These are phyloP conservation scores for Chlorella variabilis DNA, from an alignment of 163 green algal species.

Conservation along the genomic window DNA sequence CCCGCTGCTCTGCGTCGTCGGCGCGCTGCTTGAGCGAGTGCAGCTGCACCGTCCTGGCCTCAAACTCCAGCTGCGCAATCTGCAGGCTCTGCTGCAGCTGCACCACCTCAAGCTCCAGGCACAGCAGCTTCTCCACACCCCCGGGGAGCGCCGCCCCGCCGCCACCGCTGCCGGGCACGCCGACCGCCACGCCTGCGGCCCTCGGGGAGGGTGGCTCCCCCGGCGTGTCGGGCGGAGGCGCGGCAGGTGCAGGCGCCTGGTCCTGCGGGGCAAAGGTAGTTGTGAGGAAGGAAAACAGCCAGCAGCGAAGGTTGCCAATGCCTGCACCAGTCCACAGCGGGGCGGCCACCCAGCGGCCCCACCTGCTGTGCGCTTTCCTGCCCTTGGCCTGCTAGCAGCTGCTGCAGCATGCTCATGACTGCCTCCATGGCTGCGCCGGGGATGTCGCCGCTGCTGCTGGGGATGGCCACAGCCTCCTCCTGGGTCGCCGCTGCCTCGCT, in stretches of 20 bases:
- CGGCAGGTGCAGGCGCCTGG: too few species aligned
- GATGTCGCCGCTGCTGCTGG: background rate
- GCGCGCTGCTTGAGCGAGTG: constrained; percentile 28
- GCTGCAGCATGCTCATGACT: constrained; percentile 32
- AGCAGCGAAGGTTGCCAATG: too few species aligned
- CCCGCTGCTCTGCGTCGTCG: constrained; percentile 20
- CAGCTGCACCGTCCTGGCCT: constrained; percentile 12
- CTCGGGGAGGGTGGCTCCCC: too few species aligned
- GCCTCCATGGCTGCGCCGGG: background rate
- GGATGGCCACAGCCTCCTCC: too few species aligned
- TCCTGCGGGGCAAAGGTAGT: too few species aligned
- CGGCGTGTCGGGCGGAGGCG: too few species aligned
- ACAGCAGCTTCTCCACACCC: constrained; percentile 29
- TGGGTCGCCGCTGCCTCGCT: too few species aligned
- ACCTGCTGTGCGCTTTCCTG: background rate
- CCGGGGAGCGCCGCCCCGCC: background rate
- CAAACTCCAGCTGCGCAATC: constrained; percentile 38
- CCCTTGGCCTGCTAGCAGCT: background rate
- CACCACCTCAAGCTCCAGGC: constrained; percentile 47
- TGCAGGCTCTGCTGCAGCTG: constrained; percentile 48
- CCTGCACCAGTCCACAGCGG: too few species aligned
- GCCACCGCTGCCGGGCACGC: background rate
- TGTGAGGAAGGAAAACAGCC: too few species aligned
- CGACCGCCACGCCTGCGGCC: background rate
- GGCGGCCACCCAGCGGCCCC: too few species aligned